Evolutionary conservation across 2,329 filamentous ascomycete genomes (phyloP).

Genomic region (Aspergillus proliferans): DNA sequence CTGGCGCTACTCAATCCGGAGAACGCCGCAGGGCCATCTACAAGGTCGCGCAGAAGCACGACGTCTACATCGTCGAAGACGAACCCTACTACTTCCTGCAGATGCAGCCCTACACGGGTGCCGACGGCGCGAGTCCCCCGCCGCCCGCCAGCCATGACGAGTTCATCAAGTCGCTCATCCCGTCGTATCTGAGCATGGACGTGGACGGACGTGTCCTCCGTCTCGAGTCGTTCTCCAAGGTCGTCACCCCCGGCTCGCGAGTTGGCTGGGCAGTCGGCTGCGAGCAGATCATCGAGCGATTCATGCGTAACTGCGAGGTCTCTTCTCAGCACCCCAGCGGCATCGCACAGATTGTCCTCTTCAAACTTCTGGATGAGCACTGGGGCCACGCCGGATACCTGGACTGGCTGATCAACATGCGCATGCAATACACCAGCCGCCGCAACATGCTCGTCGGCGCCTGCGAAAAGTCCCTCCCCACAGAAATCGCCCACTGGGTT

Average conservation of each 20-base stretch:
- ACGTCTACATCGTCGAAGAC: slow-evolving; percentile 82
- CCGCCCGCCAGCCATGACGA: slow-evolving; percentile 59
- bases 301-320: slow-evolving; percentile 73
- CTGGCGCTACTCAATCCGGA: slow-evolving; percentile 70
- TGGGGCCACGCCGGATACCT: slow-evolving; percentile 93
- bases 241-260: slow-evolving; percentile 74
- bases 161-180: slow-evolving; percentile 67
- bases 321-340: slow-evolving; percentile 81
- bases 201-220: slow-evolving; percentile 81
- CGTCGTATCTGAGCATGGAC: slow-evolving; percentile 73
- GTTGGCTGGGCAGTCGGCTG: slow-evolving; percentile 86
- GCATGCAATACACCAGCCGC: slow-evolving; percentile 72
- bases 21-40: slow-evolving; percentile 68
- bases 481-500: slow-evolving; percentile 69
- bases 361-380: slow-evolving; percentile 83
- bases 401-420: slow-evolving; percentile 78
- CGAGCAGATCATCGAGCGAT: slow-evolving; percentile 76
- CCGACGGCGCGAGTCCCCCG: slow-evolving; percentile 46
- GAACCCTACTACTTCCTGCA: slow-evolving; percentile 95
- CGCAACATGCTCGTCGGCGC: slow-evolving; percentile 71
- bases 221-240: slow-evolving; percentile 90
- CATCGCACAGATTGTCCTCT: slow-evolving; percentile 74
- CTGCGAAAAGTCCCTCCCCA: slow-evolving; percentile 71
- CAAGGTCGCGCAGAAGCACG: slow-evolving; percentile 71
- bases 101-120: slow-evolving; percentile 64